phyloP scores from a whole-genome alignment of 2,329 filamentous ascomycete species.

The Reticulascus tulasneorum region DNA sequence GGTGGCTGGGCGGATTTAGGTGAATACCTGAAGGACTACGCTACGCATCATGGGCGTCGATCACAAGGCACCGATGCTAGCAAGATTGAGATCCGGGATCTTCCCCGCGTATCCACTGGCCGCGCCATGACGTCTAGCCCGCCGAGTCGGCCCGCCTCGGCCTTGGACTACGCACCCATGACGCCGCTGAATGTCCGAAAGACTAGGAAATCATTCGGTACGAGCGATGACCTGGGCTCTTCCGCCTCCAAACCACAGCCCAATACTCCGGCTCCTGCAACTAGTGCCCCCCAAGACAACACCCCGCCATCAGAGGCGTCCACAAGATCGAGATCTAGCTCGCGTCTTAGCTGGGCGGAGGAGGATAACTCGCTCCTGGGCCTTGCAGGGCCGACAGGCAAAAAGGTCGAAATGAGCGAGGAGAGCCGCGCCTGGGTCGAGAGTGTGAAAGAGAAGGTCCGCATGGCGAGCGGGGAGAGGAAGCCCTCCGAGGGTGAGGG shows the following conservation, averaged over 20 bases:
- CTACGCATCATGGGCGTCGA: slow-evolving; percentile 81
- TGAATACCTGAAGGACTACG: slow-evolving; percentile 92
- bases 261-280: slow-evolving; percentile 39
- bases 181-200: slow-evolving; percentile 53
- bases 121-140: slow-evolving; percentile 27
- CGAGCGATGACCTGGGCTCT: slow-evolving; percentile 18
- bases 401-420: slow-evolving; percentile 62
- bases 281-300: slow-evolving; percentile 27
- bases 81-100: slow-evolving; percentile 56
- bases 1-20: slow-evolving; percentile 97
- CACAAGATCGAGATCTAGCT: slow-evolving; percentile 46
- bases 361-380: slow-evolving; percentile 59
- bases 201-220: slow-evolving; percentile 43
- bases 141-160: slow-evolving; percentile 29
- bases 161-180: slow-evolving; percentile 34
- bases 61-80: slow-evolving; percentile 41
- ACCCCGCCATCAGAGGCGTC: slow-evolving; percentile 42
- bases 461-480: slow-evolving; percentile 61
- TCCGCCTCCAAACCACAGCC: slow-evolving; percentile 25
- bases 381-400: slow-evolving; percentile 65
- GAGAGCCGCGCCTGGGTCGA: slow-evolving; percentile 79
- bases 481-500: slow-evolving; percentile 30
- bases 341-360: slow-evolving; percentile 53
- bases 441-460: slow-evolving; percentile 76
- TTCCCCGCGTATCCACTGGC: slow-evolving; percentile 24